Conservation (phyloP, 2,329 filamentous ascomycete species). For the Clarireedia hainanense region DNA sequence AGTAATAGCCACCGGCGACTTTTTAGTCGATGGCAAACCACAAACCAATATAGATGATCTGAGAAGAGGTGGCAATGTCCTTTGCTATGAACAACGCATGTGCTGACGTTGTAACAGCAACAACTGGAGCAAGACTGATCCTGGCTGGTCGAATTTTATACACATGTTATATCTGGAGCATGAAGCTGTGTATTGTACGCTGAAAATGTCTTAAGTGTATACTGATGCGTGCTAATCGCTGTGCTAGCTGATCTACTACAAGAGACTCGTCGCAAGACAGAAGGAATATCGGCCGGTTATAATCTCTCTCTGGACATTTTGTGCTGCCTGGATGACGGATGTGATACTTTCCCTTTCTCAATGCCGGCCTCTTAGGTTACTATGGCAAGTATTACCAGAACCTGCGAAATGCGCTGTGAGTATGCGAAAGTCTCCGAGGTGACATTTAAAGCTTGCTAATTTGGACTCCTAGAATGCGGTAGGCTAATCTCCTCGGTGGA, state of each 20-base stretch:
- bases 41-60: neutral
- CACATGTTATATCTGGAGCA: conserved; percentile 20
- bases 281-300: conserved; percentile 9
- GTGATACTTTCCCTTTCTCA: neutral
- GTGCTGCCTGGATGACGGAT: neutral
- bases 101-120: conserved; percentile 10
- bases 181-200: conserved; percentile 23
- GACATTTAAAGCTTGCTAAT: neutral
- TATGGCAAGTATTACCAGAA: neutral
- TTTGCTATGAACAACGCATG: too few relatives aligned
- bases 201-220: neutral
- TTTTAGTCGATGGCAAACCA: too few relatives aligned
- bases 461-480: neutral
- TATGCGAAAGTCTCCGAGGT: neutral
- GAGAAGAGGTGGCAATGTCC: neutral
- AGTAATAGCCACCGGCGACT: neutral
- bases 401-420: conserved; percentile 2
- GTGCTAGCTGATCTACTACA: conserved; percentile 18
- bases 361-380: neutral
- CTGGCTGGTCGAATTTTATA: conserved; percentile 15
- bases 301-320: neutral
- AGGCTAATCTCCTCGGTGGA: neutral
- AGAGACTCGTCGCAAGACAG: conserved; percentile 11
- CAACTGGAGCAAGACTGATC: conserved; percentile 14
- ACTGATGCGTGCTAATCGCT: neutral